Percentiles rank a stretch among this genome's conserved stretches.
Conservation (phyloP, 495 filamentous ascomycete genomes). For the Lasiosphaeria ovina region DNA sequence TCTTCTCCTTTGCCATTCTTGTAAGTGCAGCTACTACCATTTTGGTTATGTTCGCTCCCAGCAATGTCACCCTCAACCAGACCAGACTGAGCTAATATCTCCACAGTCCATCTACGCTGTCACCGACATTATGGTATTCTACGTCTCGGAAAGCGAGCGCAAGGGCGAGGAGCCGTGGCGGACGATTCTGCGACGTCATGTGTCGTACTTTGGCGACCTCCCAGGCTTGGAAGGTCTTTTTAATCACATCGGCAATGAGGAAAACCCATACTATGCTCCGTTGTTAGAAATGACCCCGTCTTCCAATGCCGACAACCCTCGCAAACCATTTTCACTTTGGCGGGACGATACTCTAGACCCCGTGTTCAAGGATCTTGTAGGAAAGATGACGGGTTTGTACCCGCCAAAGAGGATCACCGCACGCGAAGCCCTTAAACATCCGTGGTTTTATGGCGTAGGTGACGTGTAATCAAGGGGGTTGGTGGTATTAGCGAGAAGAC, state of each 20-base stretch:
- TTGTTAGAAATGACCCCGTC: constrained; percentile 19
- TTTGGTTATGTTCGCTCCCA: no score
- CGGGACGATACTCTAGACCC: neutral
- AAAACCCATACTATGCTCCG: constrained; percentile 33
- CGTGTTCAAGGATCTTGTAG: constrained; percentile 16
- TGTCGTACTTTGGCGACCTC: neutral
- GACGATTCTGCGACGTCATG: neutral
- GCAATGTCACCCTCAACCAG: no score
- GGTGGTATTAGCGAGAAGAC: no score
- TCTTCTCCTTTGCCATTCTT: constrained; percentile 38
- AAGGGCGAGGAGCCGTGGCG: neutral
- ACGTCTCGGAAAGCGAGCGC: neutral
- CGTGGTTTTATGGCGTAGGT: constrained; percentile 25
- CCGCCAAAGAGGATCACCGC: constrained; percentile 33
- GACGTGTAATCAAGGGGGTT: neutral
- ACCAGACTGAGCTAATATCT: no score
- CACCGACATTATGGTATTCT: constrained; percentile 13
- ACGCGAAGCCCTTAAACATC: constrained; percentile 32
- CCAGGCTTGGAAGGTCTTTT: constrained; percentile 28
- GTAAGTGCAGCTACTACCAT: no score
- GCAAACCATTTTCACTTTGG: neutral
- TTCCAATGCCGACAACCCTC: neutral
- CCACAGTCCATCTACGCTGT: constrained; percentile 27
- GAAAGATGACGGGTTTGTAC: constrained; percentile 27
- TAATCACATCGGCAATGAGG: constrained; percentile 26